These are phyloP conservation scores for Neurospora discreta DNA, from an alignment of 495 filamentous ascomycete genomes.

Conservation along the genomic window DNA sequence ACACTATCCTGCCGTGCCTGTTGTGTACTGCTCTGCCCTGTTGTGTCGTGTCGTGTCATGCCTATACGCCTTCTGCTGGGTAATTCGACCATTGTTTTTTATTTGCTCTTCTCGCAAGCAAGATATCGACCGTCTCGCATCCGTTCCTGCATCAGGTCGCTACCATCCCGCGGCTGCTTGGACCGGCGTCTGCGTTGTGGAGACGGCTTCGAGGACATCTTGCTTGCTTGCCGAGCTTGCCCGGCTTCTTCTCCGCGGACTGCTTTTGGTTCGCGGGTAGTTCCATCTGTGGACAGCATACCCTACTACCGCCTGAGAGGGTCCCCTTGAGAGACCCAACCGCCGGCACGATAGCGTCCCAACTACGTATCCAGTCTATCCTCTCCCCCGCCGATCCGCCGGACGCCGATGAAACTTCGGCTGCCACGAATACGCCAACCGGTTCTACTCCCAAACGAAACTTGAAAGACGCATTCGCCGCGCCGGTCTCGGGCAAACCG, in stretches of 20 bases:
- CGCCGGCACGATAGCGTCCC: constrained; percentile 38
- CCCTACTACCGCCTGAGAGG: constrained; percentile 11
- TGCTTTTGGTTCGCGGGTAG: background rate
- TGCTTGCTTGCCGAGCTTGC: background rate
- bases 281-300: background rate
- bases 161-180: constrained; percentile 17
- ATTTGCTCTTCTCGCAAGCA: constrained; percentile 6
- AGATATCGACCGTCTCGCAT: background rate
- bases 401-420: constrained; percentile 26
- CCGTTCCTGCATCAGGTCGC: constrained; percentile 10
- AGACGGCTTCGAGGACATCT: constrained; percentile 15
- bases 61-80: background rate
- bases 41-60: background rate
- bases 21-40: background rate
- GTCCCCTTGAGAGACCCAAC: constrained; percentile 26
- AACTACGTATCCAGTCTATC: constrained; percentile 39
- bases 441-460: constrained; percentile 25
- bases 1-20: background rate
- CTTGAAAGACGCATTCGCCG: constrained; percentile 24
- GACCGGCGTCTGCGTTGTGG: constrained; percentile 18
- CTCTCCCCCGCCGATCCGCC: constrained; percentile 34
- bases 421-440: constrained; percentile 14
- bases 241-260: background rate
- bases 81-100: constrained; percentile 4
- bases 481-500: constrained; percentile 12